phyloP scores from a whole-genome alignment of 306 rosid genomes.

The Cyamopsis tetragonoloba region DNA sequence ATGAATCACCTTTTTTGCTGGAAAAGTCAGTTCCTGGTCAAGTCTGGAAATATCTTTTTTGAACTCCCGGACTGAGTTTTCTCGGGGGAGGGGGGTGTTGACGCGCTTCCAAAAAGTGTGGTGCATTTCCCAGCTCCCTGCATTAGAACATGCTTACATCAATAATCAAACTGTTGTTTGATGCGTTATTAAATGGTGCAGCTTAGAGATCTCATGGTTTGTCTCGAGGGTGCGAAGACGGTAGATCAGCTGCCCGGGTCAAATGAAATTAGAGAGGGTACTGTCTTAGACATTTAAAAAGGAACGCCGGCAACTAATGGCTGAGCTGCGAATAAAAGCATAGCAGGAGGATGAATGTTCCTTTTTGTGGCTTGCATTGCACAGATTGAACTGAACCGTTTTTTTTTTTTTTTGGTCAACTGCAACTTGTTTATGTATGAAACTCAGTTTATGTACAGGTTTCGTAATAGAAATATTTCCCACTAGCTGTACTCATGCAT shows the following conservation, averaged over 20 bases:
- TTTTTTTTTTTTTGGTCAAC: no score
- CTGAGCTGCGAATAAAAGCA: constrained; percentile 21
- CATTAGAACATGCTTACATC: neutral
- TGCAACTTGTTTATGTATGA: no score
- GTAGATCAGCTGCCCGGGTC: constrained; percentile 38
- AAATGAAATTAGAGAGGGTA: constrained; percentile 32
- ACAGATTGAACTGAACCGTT: neutral
- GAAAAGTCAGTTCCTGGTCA: no score
- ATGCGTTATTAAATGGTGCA: constrained; percentile 32
- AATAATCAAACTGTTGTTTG: constrained; percentile 13
- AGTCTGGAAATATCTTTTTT: no score
- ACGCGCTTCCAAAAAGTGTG: no score
- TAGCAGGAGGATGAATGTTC: constrained; percentile 3
- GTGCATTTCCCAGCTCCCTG: no score
- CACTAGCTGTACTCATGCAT: neutral
- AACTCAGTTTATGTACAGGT: neutral
- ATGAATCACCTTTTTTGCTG: no score
- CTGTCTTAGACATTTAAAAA: constrained; percentile 19
- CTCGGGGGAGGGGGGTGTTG: no score
- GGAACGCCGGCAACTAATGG: constrained; percentile 34
- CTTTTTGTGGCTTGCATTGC: neutral
- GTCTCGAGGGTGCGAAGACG: constrained; percentile 51
- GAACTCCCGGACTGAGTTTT: no score
- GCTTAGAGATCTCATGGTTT: constrained; percentile 71
- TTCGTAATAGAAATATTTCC: constrained; percentile 11